phyloP scores from a whole-genome alignment of 495 filamentous ascomycete species.

The Penicillium turbatum region DNA sequence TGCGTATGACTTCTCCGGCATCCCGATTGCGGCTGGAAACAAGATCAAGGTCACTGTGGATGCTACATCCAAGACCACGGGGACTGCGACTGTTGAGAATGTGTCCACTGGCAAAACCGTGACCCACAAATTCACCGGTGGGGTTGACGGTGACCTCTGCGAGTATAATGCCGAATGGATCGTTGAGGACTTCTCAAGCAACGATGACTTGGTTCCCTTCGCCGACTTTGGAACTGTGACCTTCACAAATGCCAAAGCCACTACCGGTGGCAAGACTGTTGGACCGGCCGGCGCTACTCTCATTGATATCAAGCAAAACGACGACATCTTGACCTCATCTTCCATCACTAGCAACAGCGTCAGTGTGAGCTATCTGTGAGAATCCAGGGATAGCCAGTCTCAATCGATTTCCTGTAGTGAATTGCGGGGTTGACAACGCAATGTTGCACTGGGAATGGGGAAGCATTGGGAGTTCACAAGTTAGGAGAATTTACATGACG shows the following conservation, averaged over 20 bases:
- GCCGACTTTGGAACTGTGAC: conserved; percentile 5
- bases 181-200: conserved; percentile 41
- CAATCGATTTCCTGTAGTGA: no score
- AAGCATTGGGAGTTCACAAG: no score
- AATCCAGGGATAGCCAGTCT: background rate
- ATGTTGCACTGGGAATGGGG: background rate
- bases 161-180: conserved; percentile 52
- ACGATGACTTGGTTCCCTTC: background rate
- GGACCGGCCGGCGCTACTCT: conserved; percentile 3
- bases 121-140: conserved; percentile 37
- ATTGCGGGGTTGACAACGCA: background rate
- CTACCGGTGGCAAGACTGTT: background rate
- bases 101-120: conserved; percentile 43
- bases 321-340: background rate
- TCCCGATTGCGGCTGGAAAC: conserved; percentile 30
- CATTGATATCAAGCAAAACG: background rate
- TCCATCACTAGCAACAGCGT: background rate
- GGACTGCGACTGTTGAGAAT: conserved; percentile 47
- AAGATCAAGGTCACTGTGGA: conserved; percentile 45
- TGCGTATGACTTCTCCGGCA: conserved; percentile 34
- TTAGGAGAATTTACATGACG: no score
- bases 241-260: background rate
- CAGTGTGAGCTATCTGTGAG: background rate
- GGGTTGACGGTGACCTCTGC: conserved; percentile 7
- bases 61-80: conserved; percentile 34